phyloP scores from a whole-genome alignment of 2,329 filamentous ascomycete species.

The Neurospora sp. region DNA sequence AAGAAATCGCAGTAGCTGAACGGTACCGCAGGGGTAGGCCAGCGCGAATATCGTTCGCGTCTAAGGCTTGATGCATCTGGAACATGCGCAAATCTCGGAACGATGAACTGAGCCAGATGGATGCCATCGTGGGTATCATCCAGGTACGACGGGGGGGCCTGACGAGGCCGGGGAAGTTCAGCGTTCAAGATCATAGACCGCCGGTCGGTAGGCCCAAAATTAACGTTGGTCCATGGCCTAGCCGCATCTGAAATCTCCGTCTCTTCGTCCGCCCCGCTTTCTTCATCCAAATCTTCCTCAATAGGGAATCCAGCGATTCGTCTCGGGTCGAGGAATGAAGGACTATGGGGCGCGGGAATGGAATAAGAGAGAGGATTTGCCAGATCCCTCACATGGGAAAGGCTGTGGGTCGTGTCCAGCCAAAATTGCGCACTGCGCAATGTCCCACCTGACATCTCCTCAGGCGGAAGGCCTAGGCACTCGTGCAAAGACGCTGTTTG shows the following conservation, averaged over 20 bases:
- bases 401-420: constrained; percentile 17
- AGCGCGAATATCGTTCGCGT: not conserved
- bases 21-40: not conserved
- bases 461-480: constrained; percentile 21
- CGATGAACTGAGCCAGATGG: not conserved
- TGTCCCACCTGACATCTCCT: constrained; percentile 12
- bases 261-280: not conserved
- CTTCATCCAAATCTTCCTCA: constrained; percentile 1
- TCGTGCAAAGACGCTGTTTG: constrained; percentile 20
- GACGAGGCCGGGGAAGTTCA: not conserved
- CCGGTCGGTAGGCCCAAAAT: not conserved
- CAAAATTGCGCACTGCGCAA: constrained; percentile 1
- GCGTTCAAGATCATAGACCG: not conserved
- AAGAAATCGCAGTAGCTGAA: constrained; percentile 2
- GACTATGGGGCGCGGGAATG: not conserved
- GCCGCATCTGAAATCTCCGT: not conserved
- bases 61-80: not conserved
- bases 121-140: not conserved
- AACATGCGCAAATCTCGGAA: not conserved
- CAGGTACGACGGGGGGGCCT: not conserved
- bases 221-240: not conserved
- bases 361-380: constrained; percentile 1
- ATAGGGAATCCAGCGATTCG: not conserved
- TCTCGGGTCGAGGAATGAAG: not conserved
- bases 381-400: constrained; percentile 16